Base-by-base conservation (phyloP, 257 asterid species). In the Anisodus tanguticus region DNA sequence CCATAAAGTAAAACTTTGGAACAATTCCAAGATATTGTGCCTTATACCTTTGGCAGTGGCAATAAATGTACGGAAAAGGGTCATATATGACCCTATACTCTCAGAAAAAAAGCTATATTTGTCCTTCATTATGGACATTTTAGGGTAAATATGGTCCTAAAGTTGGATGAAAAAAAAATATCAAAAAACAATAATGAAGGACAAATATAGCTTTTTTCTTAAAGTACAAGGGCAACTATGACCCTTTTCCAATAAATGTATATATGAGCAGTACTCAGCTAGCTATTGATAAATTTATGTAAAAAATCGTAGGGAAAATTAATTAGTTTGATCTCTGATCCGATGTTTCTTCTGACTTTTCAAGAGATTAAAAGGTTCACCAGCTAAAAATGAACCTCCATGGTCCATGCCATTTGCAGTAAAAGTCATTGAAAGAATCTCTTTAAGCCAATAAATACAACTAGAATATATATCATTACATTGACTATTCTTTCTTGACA, bases 381-480 rank as follows among this genome's bases (percentile, higher is more conserved):
- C 16, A 67, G 49, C 49, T 69, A 39, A 69, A 69, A 69, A 16
- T 37, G 31, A 69, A 8, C 13, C 22, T 19, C 19, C 26, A 19
- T 76, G 86, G 86, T 83, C 85, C 88, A 81, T 80, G 80, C 80
- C 86, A 60, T 70, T 86, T 43, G 57, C 72, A 63, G 54, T 53
- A 17, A 35, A 74, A 57, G 19, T 69, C 6, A 37, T 68, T 13
- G 4, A 69, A 69, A 39, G 53, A 69, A 39, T 59, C 66, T n/a
- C 66, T 17, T 59, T 59, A 59, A 58, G 63, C 7, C 22, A 58
- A 54, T 11, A 54, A 54, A 54, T 54, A 54, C 17, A 54, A 11
- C 9, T 58, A 58, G 63, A 57, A 12, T 12, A 54, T 54, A 62
- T 66, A 58, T 70, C 79, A 43, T 70, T 71, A 5, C 31, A 22